These are phyloP conservation scores for Breviolum minutum DNA, from an alignment of 73 alveolate genomes.

Conservation along the genomic window DNA sequence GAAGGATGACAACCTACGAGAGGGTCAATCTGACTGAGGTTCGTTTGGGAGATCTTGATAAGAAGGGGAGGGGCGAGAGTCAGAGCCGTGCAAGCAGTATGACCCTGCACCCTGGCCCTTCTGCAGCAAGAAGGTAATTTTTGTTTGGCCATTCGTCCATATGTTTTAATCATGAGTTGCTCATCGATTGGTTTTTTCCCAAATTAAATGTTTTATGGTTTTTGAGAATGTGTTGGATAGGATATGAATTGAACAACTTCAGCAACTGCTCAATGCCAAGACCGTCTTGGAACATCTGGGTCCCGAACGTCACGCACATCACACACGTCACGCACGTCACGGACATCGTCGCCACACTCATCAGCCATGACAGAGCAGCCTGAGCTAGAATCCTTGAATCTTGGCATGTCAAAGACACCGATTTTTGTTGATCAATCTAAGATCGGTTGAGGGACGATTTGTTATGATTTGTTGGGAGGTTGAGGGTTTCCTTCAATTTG, in stretches of 20 bases:
- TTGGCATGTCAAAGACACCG: background rate
- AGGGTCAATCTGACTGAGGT: background rate
- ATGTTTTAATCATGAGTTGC: too few species aligned
- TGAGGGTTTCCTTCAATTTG: too few species aligned
- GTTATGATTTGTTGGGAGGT: too few species aligned
- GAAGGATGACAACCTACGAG: too few species aligned
- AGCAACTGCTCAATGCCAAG: background rate
- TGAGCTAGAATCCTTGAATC: background rate
- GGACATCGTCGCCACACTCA: background rate
- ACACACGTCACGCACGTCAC: background rate
- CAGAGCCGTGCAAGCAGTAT: too few species aligned
- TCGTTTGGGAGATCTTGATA: conserved; percentile 28
- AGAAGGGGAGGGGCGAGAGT: background rate
- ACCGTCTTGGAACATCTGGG: background rate
- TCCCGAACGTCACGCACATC: background rate
- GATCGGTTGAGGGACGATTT: too few species aligned
- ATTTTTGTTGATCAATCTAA: background rate
- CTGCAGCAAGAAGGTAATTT: too few species aligned
- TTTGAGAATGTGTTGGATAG: too few species aligned
- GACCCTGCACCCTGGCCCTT: too few species aligned
- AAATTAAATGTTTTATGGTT: too few species aligned
- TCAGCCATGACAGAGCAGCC: background rate
- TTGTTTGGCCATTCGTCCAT: too few species aligned
- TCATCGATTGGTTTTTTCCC: too few species aligned
- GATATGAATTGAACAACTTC: background rate